These are phyloP conservation scores for Morella rubra DNA, from an alignment of 306 rosid genomes.

Conservation along the genomic window DNA sequence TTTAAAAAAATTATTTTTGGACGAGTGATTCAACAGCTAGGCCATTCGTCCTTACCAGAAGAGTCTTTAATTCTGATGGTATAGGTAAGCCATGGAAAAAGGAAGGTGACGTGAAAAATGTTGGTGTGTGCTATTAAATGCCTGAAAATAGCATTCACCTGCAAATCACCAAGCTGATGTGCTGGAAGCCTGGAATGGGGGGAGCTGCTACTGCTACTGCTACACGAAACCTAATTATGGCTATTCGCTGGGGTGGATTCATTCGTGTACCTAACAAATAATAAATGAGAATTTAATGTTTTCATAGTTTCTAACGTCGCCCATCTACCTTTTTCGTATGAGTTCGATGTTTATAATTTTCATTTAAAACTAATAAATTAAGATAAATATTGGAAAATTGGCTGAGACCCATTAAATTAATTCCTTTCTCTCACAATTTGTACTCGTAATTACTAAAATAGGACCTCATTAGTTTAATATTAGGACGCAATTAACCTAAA, in stretches of 20 bases:
- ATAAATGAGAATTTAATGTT: slow-evolving; percentile 64
- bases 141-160: slow-evolving; percentile 80
- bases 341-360: slow-evolving; percentile 41
- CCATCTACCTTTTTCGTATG: slow-evolving; percentile 59
- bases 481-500: no score
- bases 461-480: no score
- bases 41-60: no score
- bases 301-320: slow-evolving; percentile 57
- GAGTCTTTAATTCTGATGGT: no score
- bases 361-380: no score
- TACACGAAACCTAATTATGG: slow-evolving; percentile 73
- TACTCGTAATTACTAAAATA: no score
- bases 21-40: no score
- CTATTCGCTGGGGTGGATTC: slow-evolving; percentile 63
- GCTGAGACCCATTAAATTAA: no score
- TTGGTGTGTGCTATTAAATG: slow-evolving; percentile 61
- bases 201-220: slow-evolving; percentile 38
- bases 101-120: slow-evolving; percentile 39
- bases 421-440: no score
- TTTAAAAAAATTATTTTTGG: no score
- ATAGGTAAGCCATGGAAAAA: background rate
- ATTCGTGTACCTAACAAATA: slow-evolving; percentile 73
- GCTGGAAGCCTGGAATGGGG: slow-evolving; percentile 38
- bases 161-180: slow-evolving; percentile 55
- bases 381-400: no score